Percentiles rank a stretch among this genome's conserved stretches.
These are phyloP conservation scores for Maudiozyma serrabonitensis DNA, from an alignment of 805 yeast genomes.

Conservation along the genomic window DNA sequence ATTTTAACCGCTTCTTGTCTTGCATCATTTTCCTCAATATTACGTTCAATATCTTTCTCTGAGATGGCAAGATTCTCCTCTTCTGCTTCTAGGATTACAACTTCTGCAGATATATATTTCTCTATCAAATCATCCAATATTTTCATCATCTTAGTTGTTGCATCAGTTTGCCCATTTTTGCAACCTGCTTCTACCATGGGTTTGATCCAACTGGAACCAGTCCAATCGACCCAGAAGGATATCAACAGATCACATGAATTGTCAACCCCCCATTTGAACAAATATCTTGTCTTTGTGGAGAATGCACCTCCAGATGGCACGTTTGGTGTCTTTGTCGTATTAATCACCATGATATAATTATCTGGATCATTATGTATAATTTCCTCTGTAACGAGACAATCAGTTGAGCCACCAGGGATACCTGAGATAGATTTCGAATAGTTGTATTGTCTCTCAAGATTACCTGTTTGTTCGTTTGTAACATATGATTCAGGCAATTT, in stretches of 20 bases:
- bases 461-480: constrained; percentile 30
- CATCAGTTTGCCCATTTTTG: constrained; percentile 63
- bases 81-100: not conserved
- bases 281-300: constrained; percentile 60
- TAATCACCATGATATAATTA: constrained; percentile 48
- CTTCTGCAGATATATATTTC: constrained; percentile 8
- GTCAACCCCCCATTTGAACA: constrained; percentile 62
- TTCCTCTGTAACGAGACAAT: constrained; percentile 60
- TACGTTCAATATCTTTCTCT: not conserved
- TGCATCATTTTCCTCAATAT: not conserved
- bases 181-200: constrained; percentile 82
- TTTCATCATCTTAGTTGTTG: constrained; percentile 39
- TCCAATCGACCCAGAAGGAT: constrained; percentile 82
- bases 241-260: constrained; percentile 51
- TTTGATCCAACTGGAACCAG: constrained; percentile 86
- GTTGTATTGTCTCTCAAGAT: constrained; percentile 37
- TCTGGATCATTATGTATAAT: constrained; percentile 42
- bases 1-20: not conserved
- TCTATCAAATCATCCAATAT: constrained; percentile 20
- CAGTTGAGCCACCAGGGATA: constrained; percentile 82
- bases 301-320: constrained; percentile 90
- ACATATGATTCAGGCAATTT: constrained; percentile 29
- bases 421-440: constrained; percentile 62
- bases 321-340: constrained; percentile 73
- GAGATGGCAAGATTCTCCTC: not conserved